Evolutionary conservation across 2,329 filamentous ascomycete genomes (phyloP).

Genomic region (Sclerotinia minor): DNA sequence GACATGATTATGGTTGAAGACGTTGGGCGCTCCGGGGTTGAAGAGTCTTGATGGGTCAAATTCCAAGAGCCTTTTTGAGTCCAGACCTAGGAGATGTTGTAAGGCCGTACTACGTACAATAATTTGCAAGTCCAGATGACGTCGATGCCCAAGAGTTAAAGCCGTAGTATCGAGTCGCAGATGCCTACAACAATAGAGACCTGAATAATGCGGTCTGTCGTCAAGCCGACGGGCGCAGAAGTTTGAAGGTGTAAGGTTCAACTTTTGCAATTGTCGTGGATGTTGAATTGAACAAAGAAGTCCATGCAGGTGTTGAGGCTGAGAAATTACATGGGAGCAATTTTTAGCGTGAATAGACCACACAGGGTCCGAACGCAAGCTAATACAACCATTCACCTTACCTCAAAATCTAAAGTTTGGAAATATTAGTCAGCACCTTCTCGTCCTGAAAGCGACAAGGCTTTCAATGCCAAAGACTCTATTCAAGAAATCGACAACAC

Average conservation of each 20-base stretch:
- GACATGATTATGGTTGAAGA: constrained; percentile 51
- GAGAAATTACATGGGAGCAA: constrained; percentile 12
- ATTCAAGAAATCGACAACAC: constrained; percentile 22
- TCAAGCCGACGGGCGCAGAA: neutral
- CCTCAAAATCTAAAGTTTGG: neutral
- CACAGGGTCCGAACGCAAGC: neutral
- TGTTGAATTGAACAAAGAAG: constrained; percentile 9
- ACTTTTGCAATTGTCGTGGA: neutral
- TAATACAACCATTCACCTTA: neutral
- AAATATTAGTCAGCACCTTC: constrained; percentile 12
- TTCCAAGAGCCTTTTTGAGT: neutral
- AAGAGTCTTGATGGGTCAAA: neutral
- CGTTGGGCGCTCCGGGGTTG: neutral
- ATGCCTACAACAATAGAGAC: neutral
- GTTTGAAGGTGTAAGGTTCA: neutral
- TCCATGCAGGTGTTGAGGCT: constrained; percentile 3
- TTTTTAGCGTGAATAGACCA: constrained; percentile 1
- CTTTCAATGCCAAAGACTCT: constrained; percentile 22
- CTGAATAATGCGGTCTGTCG: neutral
- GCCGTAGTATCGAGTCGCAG: neutral
- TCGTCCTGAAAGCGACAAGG: constrained; percentile 20
- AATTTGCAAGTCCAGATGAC: neutral
- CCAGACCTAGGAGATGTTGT: neutral
- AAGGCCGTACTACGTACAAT: neutral
- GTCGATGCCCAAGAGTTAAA: neutral